Conservation (phyloP, 2,329 filamentous ascomycete species). For the Sordariomycetes sp. region DNA sequence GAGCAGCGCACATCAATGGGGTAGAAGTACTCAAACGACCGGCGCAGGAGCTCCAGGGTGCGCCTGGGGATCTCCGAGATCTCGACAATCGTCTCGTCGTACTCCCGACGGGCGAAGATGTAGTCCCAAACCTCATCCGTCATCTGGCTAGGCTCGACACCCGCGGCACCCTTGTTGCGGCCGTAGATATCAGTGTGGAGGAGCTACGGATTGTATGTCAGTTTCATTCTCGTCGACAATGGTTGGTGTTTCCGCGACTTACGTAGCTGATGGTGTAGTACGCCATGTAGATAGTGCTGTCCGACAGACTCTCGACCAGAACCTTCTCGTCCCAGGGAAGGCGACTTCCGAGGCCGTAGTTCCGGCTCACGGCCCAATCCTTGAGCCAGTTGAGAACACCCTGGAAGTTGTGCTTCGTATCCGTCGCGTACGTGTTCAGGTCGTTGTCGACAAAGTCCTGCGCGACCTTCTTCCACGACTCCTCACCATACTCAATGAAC, state of each 20-base stretch:
- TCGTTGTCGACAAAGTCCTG: constrained; percentile 58
- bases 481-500: constrained; percentile 94
- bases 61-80: constrained; percentile 61
- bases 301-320: constrained; percentile 82
- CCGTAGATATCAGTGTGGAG: constrained; percentile 84
- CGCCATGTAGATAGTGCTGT: constrained; percentile 86
- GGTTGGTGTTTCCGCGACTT: constrained; percentile 9
- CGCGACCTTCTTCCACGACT: constrained; percentile 68
- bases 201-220: constrained; percentile 35
- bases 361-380: constrained; percentile 88
- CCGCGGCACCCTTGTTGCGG: constrained; percentile 50
- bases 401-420: constrained; percentile 70
- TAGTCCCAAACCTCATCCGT: constrained; percentile 95
- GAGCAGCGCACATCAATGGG: constrained; percentile 79
- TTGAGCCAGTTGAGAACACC: constrained; percentile 84
- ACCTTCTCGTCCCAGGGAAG: constrained; percentile 88
- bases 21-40: constrained; percentile 96
- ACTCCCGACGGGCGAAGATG: constrained; percentile 66
- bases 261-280: constrained; percentile 52
- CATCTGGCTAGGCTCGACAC: constrained; percentile 74
- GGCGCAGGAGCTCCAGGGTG: constrained; percentile 65
- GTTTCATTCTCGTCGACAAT: constrained; percentile 32
- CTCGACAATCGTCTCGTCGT: constrained; percentile 49
- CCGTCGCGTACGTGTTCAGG: constrained; percentile 67
- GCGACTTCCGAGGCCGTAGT: constrained; percentile 85